Evolutionary conservation across 495 filamentous ascomycete genomes (phyloP).

Genomic region (Podospora comata): DNA sequence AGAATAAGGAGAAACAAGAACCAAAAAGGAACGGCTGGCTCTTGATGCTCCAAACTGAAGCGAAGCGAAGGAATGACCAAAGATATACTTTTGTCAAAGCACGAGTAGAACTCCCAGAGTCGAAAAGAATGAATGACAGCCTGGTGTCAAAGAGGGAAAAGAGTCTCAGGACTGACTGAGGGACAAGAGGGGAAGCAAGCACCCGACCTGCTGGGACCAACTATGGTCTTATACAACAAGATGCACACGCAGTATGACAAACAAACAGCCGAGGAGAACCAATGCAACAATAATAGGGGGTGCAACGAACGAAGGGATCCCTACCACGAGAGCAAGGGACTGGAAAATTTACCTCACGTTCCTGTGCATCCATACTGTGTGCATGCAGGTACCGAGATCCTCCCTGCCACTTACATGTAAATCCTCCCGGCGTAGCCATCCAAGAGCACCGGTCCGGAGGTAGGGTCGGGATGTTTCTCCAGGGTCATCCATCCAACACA

Average conservation of each 20-base stretch:
- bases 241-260: neutral
- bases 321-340: neutral
- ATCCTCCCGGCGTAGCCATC: neutral
- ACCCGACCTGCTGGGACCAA: neutral
- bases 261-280: neutral
- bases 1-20: neutral
- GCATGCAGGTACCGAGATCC: conserved; percentile 4
- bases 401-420: neutral
- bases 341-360: neutral
- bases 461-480: neutral
- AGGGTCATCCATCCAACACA: neutral
- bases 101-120: neutral
- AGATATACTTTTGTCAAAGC: neutral
- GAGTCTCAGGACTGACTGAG: conserved; percentile 3
- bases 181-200: neutral
- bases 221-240: conserved; percentile 3
- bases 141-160: neutral
- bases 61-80: conserved; percentile 2
- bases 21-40: conserved; percentile 2
- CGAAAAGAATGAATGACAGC: neutral
- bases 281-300: too few relatives aligned
- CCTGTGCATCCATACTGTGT: neutral
- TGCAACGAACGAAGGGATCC: neutral
- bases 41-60: neutral
- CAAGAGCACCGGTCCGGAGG: neutral